Evolutionary conservation across 73 alveolate species (phyloP).

Genomic region (Vitrella brassicaformis): DNA sequence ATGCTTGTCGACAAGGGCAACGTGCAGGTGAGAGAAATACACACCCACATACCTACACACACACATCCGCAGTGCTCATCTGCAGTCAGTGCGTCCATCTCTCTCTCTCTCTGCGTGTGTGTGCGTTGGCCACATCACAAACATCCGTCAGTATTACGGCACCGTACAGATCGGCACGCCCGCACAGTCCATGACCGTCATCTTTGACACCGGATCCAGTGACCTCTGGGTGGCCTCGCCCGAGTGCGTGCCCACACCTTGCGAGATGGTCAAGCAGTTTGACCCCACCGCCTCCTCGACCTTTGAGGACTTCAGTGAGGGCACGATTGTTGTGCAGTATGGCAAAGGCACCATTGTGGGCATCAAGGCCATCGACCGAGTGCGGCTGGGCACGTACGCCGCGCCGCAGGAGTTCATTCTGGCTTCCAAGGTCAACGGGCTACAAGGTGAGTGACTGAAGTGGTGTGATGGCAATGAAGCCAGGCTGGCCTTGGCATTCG

Average conservation of each 20-base stretch:
- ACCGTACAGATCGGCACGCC: constrained; percentile 57
- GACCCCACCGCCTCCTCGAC: constrained; percentile 27
- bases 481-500: too few species aligned
- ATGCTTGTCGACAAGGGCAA: too few species aligned
- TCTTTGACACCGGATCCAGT: constrained; percentile 70
- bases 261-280: constrained; percentile 11
- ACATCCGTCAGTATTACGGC: constrained; percentile 54
- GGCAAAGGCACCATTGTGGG: constrained; percentile 35
- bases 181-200: constrained; percentile 52
- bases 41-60: too few species aligned
- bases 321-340: constrained; percentile 25
- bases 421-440: constrained; percentile 28
- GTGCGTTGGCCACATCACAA: too few species aligned
- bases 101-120: too few species aligned
- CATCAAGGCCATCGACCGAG: constrained; percentile 11
- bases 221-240: constrained; percentile 57
- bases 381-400: constrained; percentile 18
- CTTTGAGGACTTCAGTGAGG: constrained; percentile 21
- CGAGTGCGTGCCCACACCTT: constrained; percentile 1
- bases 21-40: too few species aligned
- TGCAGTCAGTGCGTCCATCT: too few species aligned
- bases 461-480: constrained; percentile 50
- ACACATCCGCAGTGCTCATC: too few species aligned
- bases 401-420: constrained; percentile 16
- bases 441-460: constrained; percentile 38